A percentile compares a stretch with the other conserved stretches of the same genome.
phyloP scores from a whole-genome alignment of 371 early-diverging fungal genomes.

The Mortierella polycephala region DNA sequence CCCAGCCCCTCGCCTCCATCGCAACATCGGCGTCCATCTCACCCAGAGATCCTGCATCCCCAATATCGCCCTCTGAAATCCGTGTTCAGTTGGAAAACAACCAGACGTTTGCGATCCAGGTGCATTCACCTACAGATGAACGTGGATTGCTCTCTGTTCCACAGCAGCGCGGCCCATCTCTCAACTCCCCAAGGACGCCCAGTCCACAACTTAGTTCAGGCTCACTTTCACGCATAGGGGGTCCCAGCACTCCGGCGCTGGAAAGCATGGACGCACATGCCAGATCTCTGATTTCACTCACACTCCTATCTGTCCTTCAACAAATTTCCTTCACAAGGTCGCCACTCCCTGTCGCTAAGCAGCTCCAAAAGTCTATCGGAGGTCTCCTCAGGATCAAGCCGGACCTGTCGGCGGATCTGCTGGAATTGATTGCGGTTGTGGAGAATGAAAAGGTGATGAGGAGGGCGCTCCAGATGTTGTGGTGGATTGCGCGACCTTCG shows the following conservation, averaged over 20 bases:
- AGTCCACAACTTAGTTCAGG: constrained; percentile 25
- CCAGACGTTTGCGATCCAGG: constrained; percentile 51
- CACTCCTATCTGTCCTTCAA: constrained; percentile 32
- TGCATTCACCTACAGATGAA: constrained; percentile 53
- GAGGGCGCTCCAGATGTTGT: constrained; percentile 37
- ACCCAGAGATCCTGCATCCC: constrained; percentile 5
- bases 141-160: constrained; percentile 35
- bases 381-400: constrained; percentile 64
- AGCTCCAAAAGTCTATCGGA: constrained; percentile 62
- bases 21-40: constrained; percentile 10
- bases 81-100: constrained; percentile 52
- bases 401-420: constrained; percentile 63
- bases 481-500: constrained; percentile 56
- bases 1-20: constrained; percentile 1
- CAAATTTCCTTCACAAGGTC: constrained; percentile 38
- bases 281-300: constrained; percentile 35
- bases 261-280: constrained; percentile 38
- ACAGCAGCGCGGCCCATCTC: constrained; percentile 13
- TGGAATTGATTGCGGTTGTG: constrained; percentile 63
- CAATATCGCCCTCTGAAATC: constrained; percentile 44
- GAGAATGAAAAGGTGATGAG: constrained; percentile 37
- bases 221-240: constrained; percentile 15
- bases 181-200: constrained; percentile 21
- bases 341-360: constrained; percentile 50
- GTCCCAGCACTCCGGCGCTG: constrained; percentile 19